These are phyloP conservation scores for Pyrenopolyporus hunteri DNA, from an alignment of 495 filamentous ascomycete species.

Conservation along the genomic window DNA sequence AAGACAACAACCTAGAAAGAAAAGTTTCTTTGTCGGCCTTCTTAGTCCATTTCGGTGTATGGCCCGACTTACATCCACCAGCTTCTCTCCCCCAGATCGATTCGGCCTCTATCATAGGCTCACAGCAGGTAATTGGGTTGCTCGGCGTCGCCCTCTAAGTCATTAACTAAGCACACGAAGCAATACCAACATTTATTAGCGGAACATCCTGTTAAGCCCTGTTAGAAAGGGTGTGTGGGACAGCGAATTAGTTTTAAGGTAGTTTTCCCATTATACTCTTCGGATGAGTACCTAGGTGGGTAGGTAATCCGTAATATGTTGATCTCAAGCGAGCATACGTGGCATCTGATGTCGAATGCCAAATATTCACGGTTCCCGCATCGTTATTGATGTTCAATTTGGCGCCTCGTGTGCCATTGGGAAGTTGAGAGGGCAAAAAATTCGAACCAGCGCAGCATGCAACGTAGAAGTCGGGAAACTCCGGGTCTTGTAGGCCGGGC, in stretches of 20 bases:
- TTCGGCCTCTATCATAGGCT: constrained; percentile 17
- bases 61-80: constrained; percentile 18
- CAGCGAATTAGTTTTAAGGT: background rate
- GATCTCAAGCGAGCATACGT: too few species aligned
- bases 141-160: constrained; percentile 9
- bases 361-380: too few species aligned
- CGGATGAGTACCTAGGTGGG: background rate
- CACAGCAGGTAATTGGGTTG: constrained; percentile 17
- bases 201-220: background rate
- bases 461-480: background rate
- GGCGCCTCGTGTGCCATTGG: too few species aligned
- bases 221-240: background rate
- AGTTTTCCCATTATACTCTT: background rate
- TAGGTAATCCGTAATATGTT: too few species aligned
- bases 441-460: background rate
- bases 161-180: constrained; percentile 5
- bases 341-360: too few species aligned
- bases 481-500: background rate
- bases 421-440: background rate
- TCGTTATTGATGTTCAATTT: too few species aligned
- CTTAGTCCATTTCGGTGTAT: constrained; percentile 26
- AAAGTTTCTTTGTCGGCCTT: constrained; percentile 15
- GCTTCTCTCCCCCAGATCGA: constrained; percentile 30
- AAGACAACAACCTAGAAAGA: constrained; percentile 5
- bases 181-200: constrained; percentile 3